Evolutionary conservation across 2,329 filamentous ascomycete genomes (phyloP), one percentile per base, ranked within the genome.

Genomic region (Myotisia sp.): DNA sequence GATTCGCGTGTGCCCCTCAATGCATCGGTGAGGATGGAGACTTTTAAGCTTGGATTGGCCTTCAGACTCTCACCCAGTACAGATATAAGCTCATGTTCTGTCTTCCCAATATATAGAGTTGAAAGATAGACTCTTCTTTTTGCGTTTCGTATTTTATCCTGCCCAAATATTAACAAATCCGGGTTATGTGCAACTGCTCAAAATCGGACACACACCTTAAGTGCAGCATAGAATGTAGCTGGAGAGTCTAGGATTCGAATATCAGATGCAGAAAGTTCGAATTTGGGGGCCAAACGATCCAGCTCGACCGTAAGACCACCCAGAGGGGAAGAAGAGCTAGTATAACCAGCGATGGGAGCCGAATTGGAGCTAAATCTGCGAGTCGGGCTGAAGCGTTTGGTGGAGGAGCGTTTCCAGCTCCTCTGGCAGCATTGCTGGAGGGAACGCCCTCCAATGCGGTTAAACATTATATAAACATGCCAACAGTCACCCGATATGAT

Each of bases 21-120:
- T 3, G 81, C 81, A 57, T 98, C 90, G 2, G 87, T 94, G 12
- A 98, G 65, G 44, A 98, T 83, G 44, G 83, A 92, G 27, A 98
- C 68, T 49, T 74, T 77, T 16, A 98, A 69, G 4, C 78, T 61
- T 0, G 82, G 76, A 42, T 92, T 92, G 6, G 63, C 63, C 32
- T 71, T 68, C 8, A 98, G 67, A 4, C 86, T 79, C 42, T 79
- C 68, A 44, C 76, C 76, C 27, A 98, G 64, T 0, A 79, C 83
- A 12, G 74, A 67, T 38, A 95, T 83, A 50, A 98, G 68, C 47
- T 95, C 90, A 57, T 78, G 70, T 58, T 98, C 90, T 2, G 80
- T 80, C 56, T 87, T 92, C 42, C 90, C 90, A 53, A 98, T 90
- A 54, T 98, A 98, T 34, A 98, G 63, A 0, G 90, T 98, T n/a